phyloP scores from a whole-genome alignment of 129 eudicot species.

The Lonicera japonica region DNA sequence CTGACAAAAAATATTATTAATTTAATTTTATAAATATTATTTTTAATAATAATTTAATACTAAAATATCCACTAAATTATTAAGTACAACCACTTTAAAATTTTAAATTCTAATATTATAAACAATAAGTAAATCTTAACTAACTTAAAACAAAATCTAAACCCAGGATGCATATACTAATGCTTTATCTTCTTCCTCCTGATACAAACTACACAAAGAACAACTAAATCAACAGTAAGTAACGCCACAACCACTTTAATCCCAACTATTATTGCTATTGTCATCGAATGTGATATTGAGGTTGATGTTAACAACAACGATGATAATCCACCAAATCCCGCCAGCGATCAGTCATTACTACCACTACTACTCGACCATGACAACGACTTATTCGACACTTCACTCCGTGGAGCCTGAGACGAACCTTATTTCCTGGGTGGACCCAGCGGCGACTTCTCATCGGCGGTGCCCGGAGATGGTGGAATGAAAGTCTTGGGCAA shows the following conservation, averaged over 20 bases:
- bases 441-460: not conserved
- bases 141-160: no score
- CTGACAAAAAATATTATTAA: no score
- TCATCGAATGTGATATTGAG: not conserved
- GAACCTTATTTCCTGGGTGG: not conserved
- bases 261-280: slow-evolving; percentile 16
- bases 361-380: not conserved
- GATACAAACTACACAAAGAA: slow-evolving; percentile 15
- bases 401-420: no score
- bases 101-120: no score
- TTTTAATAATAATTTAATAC: no score
- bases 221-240: slow-evolving; percentile 13
- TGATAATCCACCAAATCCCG: not conserved
- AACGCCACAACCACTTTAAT: slow-evolving; percentile 7
- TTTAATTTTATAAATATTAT: no score
- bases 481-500: not conserved
- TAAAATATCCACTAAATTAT: no score
- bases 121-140: no score
- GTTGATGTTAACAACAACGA: not conserved
- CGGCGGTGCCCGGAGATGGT: not conserved
- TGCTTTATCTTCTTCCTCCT: slow-evolving; percentile 28
- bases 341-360: not conserved
- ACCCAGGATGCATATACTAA: slow-evolving; percentile 17
- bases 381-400: not conserved
- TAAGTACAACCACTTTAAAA: no score